Evolutionary conservation across 2,329 filamentous ascomycete genomes (phyloP), one percentile per base, ranked within the genome.

Genomic region (Alternaria postmessia): DNA sequence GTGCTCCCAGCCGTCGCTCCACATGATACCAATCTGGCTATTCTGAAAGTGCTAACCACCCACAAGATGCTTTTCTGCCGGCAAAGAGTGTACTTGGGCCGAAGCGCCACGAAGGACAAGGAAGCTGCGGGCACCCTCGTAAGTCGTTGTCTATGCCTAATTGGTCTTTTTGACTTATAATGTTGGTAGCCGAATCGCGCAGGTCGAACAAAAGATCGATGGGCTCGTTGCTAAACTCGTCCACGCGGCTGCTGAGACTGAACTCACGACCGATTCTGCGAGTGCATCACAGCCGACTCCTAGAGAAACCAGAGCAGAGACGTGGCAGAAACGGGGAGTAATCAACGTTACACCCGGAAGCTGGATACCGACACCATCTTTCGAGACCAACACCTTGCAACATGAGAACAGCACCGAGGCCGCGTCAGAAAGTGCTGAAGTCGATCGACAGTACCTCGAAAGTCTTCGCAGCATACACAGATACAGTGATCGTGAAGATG

Each of bases 181-280:
- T 8, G 7, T 18, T 46, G 9, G 5, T 9, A 76, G 75, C 43
- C 75, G 75, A 22, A 78, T 78, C 9, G 68, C 72, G 14, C 75
- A 77, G 59, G 74, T 78, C 2, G 75, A 77, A 51, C 69, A 74
- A 36, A 78, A 76, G 53, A 73, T 78, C 22, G 74, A 78, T 63
- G 72, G 75, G 7, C 67, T 78, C 22, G 70, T 77, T 28, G 72
- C 75, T 16, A 73, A 65, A 28, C 68, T 78, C 48, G 65, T 69
- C 8, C 68, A 67, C 26, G 48, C 70, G 28, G 18, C 39, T 52
- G 57, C 26, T 52, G 57, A 42, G 3, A 47, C 59, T 20, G 53
- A 44, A 14, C 22, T 20, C 8, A 26, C 48, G 7, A 18, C 46
- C 12, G 30, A 38, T 8, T 18, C 53, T 16, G 36, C 47, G 16